Base-by-base conservation (phyloP, 2,329 filamentous ascomycete genomes). In the Pseudogymnoascus sp. region DNA sequence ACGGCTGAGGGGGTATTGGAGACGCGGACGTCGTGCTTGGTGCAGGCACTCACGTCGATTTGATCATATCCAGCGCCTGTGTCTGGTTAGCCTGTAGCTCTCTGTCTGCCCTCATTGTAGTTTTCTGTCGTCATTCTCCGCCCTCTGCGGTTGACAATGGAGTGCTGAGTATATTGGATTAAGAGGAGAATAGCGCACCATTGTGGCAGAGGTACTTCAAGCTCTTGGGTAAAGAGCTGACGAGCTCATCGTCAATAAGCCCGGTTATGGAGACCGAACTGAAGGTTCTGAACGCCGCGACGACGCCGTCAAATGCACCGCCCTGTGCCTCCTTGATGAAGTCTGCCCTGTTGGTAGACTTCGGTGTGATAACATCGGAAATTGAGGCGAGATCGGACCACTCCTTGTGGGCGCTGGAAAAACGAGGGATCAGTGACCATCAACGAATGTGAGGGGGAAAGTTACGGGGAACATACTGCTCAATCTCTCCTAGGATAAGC, bases 61-160 rank as follows among this genome's bases (percentile, higher is more conserved):
- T 92, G 88, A 74, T 96, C 91, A 76, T 96, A 96, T 38, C 92
- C 92, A 63, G 91, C 90, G 65, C 90, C 87, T 89, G 65, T 44
- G 47, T 31, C 33, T 56, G 29, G 50, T 56, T 33, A 56, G 50
- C 29, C 26, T 3, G 29, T 19, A 19, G 26, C 50, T 19, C n/a
- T 13, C 29, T 31, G 8, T 53, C 14, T 53, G 0, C 26, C 24
- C 14, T 29, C 8, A 1, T 6, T 21, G 16, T 2, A 6, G 19
- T 6, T 14, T 21, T 40, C 42, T 29, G 26, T 33, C 42, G 19
- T 2, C 14, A 37, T 11, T 13, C 13, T 26, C 11, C 42, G n/a
- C 33, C 24, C 1, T 19, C 8, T 8, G 7, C 26, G 6, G 47
- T 33, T 19, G 26, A 24, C 24, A 29, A 19, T 61, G 59, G 4